A percentile compares a stretch with the other conserved stretches of the same genome.
Evolutionary conservation across 371 early-diverging fungal species (phyloP).

Genomic region (Mucor velutinosus): DNA sequence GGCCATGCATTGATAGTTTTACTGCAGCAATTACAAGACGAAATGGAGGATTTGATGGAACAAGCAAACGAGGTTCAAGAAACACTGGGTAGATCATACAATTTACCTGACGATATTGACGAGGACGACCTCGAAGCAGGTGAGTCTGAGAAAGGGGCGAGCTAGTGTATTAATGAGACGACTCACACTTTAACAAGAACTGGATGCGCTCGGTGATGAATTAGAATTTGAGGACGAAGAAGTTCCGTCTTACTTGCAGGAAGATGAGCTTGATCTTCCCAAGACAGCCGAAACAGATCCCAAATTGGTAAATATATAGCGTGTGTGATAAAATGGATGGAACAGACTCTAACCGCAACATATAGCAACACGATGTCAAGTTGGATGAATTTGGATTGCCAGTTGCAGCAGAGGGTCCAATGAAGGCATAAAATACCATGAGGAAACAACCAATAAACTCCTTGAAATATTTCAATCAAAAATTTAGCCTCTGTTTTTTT

Average conservation of each 20-base stretch:
- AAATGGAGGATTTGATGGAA: slow-evolving; percentile 95
- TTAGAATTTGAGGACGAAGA: slow-evolving; percentile 80
- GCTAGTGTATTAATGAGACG: neutral
- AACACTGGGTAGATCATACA: slow-evolving; percentile 87
- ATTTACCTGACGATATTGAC: slow-evolving; percentile 92
- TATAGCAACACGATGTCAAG: slow-evolving; percentile 35
- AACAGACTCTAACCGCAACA: neutral
- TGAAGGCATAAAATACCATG: slow-evolving; percentile 42
- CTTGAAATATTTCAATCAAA: neutral
- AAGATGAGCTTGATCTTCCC: slow-evolving; percentile 49
- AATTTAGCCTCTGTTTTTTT: neutral
- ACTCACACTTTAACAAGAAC: slow-evolving; percentile 53
- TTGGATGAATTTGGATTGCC: slow-evolving; percentile 66
- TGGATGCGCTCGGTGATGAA: slow-evolving; percentile 95
- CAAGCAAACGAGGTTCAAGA: slow-evolving; percentile 96
- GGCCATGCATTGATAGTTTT: neutral
- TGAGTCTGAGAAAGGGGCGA: slow-evolving; percentile 20
- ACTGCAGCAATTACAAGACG: slow-evolving; percentile 88
- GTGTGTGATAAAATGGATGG: neutral
- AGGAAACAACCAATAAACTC: neutral
- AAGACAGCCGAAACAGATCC: slow-evolving; percentile 55
- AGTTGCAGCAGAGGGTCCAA: slow-evolving; percentile 46
- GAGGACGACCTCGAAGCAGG: slow-evolving; percentile 96
- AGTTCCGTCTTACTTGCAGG: slow-evolving; percentile 70
- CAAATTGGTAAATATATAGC: slow-evolving; percentile 36